These are phyloP conservation scores for Gracilaria gracilis DNA, from an alignment of 23 red algal species.

Conservation along the genomic window DNA sequence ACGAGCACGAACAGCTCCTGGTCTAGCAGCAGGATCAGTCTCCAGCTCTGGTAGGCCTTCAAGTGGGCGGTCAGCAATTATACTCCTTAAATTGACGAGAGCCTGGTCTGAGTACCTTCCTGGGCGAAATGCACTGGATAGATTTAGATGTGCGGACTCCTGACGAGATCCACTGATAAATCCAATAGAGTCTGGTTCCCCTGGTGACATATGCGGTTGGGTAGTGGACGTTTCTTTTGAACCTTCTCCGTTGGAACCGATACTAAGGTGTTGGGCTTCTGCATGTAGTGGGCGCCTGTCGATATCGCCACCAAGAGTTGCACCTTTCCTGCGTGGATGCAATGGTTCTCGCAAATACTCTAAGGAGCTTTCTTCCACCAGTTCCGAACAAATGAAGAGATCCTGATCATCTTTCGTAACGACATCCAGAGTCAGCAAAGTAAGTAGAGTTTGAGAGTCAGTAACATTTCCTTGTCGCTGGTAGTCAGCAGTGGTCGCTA, in stretches of 20 bases:
- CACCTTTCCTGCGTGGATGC: constrained; percentile 58
- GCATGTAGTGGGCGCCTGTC: not conserved
- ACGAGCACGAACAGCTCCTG: constrained; percentile 49
- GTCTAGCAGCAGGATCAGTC: constrained; percentile 35
- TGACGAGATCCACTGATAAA: not conserved
- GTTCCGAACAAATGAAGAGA: constrained; percentile 70
- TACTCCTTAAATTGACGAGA: not conserved
- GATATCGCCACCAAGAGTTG: constrained; percentile 30
- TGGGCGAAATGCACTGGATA: constrained; percentile 1
- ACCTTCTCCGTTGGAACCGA: not conserved
- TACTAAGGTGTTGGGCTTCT: not conserved
- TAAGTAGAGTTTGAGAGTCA: constrained; percentile 67
- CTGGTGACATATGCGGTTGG: not conserved
- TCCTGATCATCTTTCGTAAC: constrained; percentile 50
- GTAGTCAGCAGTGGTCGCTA: constrained; percentile 71
- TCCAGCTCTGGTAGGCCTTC: not conserved
- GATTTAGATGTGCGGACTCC: not conserved
- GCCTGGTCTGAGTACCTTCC: constrained; percentile 6
- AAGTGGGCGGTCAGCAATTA: not conserved
- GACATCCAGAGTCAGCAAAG: constrained; percentile 67
- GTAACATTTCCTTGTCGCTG: constrained; percentile 30
- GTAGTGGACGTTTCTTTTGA: not conserved
- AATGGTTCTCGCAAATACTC: constrained; percentile 73
- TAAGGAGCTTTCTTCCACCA: constrained; percentile 67
- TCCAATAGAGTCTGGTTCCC: not conserved